A percentile compares a stretch with the other conserved stretches of the same genome.
phyloP scores from a whole-genome alignment of 2,329 filamentous ascomycete genomes.

The Penicillium sp. region DNA sequence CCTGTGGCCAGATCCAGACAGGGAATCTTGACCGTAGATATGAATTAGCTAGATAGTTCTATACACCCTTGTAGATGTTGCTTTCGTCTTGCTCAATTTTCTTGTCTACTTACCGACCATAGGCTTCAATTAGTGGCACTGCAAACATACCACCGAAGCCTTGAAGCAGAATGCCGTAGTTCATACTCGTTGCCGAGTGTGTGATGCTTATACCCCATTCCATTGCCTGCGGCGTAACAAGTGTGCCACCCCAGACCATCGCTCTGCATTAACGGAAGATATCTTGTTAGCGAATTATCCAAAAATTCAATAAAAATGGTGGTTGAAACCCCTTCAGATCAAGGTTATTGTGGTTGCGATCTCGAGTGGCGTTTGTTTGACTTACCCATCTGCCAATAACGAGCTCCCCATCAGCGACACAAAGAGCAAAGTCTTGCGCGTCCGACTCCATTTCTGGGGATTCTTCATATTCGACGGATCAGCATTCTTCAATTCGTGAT shows the following conservation, averaged over 20 bases:
- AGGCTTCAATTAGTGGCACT: constrained; percentile 48
- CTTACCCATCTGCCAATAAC: constrained; percentile 45
- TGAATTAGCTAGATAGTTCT: constrained; percentile 4
- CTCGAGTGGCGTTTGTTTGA: neutral
- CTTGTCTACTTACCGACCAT: constrained; percentile 44
- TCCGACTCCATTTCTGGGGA: constrained; percentile 39
- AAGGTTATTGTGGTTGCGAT: neutral
- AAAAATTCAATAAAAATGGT: neutral
- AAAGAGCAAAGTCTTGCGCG: constrained; percentile 42
- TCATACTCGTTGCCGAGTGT: constrained; percentile 47
- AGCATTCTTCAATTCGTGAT: constrained; percentile 15
- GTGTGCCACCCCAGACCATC: constrained; percentile 51
- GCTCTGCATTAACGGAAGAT: constrained; percentile 28
- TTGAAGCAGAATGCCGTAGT: constrained; percentile 48
- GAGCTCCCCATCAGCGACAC: constrained; percentile 45
- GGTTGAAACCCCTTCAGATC: neutral
- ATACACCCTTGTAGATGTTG: neutral
- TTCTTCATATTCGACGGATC: constrained; percentile 27
- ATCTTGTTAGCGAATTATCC: neutral
- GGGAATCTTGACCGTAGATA: constrained; percentile 40
- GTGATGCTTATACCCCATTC: constrained; percentile 43
- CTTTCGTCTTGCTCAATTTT: neutral
- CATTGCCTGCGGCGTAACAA: constrained; percentile 46
- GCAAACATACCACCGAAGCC: constrained; percentile 47
- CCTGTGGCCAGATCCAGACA: constrained; percentile 51